A percentile compares a stretch with the other conserved stretches of the same genome.
Conservation (phyloP, 768 basidiomycete genomes). For the Pulveroboletus sp. region DNA sequence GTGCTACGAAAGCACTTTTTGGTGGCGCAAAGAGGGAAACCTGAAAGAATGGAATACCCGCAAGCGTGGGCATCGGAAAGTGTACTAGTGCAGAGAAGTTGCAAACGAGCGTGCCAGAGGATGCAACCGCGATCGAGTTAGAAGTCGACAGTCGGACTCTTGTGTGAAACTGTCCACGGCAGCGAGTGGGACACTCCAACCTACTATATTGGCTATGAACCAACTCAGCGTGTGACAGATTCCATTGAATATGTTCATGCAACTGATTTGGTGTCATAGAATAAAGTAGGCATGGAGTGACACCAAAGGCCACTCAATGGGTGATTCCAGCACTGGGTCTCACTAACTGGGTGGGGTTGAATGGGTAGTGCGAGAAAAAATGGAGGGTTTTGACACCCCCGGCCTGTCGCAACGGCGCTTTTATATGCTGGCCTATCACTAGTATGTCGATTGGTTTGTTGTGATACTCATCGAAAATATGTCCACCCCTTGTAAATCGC, state of each 20-base stretch:
- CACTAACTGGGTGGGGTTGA: background rate
- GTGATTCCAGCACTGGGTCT: conserved; percentile 10
- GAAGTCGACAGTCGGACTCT: background rate
- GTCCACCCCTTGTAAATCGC: conserved; percentile 5
- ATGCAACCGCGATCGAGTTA: background rate
- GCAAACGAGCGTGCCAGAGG: background rate
- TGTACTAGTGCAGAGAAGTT: no score
- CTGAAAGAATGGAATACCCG: no score
- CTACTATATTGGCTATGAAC: conserved; percentile 62
- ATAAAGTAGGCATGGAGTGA: conserved; percentile 31
- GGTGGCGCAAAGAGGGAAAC: background rate
- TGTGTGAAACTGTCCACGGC: conserved; percentile 9
- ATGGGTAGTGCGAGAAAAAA: conserved; percentile 26
- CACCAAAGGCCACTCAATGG: conserved; percentile 23
- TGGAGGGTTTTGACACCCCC: background rate
- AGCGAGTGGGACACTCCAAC: conserved; percentile 36
- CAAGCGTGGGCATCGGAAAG: no score
- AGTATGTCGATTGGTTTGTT: conserved; percentile 3
- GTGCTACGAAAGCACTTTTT: background rate
- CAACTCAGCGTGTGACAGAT: conserved; percentile 35
- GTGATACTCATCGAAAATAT: conserved; percentile 3
- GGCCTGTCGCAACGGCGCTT: conserved; percentile 8
- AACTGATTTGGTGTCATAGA: conserved; percentile 39
- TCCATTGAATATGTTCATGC: conserved; percentile 32
- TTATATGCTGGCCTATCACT: conserved; percentile 15